phyloP scores from a whole-genome alignment of 2,329 filamentous ascomycete species.

The Remersonia thermophila region DNA sequence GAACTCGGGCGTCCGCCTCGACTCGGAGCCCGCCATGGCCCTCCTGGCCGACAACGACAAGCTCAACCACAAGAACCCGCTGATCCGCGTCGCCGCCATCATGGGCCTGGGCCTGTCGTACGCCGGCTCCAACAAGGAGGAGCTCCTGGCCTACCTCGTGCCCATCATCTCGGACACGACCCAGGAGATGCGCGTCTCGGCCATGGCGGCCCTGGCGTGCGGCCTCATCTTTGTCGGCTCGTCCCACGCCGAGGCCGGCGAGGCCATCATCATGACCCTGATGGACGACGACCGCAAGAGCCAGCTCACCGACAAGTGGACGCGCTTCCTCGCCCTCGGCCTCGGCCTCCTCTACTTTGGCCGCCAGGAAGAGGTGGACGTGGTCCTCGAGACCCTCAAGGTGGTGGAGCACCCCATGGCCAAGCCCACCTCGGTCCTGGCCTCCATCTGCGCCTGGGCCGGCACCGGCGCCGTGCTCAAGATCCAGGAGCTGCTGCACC shows the following conservation, averaged over 20 bases:
- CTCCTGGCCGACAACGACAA: slow-evolving; percentile 71
- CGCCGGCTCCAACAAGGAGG: slow-evolving; percentile 84
- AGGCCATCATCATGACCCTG: slow-evolving; percentile 82
- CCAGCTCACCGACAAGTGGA: slow-evolving; percentile 97
- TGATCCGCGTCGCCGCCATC: slow-evolving; percentile 72
- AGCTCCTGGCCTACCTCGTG: slow-evolving; percentile 71
- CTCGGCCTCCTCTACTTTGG: slow-evolving; percentile 92
- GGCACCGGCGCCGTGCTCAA: slow-evolving; percentile 95
- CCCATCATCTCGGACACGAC: slow-evolving; percentile 78
- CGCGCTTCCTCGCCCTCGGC: slow-evolving; percentile 87
- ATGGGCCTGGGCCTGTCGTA: slow-evolving; percentile 95
- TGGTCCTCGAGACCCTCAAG: slow-evolving; percentile 92
- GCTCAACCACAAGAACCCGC: slow-evolving; percentile 63
- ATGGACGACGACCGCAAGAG: slow-evolving; percentile 85
- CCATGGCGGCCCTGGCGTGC: slow-evolving; percentile 85
- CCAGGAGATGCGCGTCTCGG: slow-evolving; percentile 87
- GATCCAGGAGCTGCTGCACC: slow-evolving; percentile 90
- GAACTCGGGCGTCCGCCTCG: slow-evolving; percentile 80
- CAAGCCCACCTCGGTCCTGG: slow-evolving; percentile 85
- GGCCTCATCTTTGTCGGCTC: slow-evolving; percentile 90
- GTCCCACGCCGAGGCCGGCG: slow-evolving; percentile 78
- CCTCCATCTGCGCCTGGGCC: slow-evolving; percentile 95
- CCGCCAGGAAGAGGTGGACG: slow-evolving; percentile 95
- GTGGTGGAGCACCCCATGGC: slow-evolving; percentile 95
- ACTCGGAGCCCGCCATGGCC: slow-evolving; percentile 82